Base-by-base conservation (phyloP, 129 eudicot species). In the Calendula officinalis region DNA sequence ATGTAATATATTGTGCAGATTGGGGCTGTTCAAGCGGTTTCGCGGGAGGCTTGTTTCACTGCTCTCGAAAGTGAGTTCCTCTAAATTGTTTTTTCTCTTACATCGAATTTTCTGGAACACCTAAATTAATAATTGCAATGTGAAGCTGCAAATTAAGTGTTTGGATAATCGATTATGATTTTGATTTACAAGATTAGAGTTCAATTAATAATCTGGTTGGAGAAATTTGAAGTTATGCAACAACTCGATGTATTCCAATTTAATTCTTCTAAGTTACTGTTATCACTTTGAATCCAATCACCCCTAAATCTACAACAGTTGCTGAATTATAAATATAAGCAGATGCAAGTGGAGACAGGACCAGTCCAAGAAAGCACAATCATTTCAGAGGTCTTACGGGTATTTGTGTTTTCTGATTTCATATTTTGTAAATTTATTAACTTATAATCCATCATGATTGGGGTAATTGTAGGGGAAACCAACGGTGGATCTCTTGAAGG, bases 21-120 rank as follows among this genome's bases (percentile, higher is more conserved):
- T 59, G 97, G 97, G 16, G 95, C 95, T 17, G 75, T 82, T 70
- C 95, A 86, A 73, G 95, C 97, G 32, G 91, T 86, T 14, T 77
- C 97, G 1, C 84, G 97, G 0, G 97, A 86, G 64, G 95, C 95
- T 10, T 90, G 77, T 70, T 77, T 90, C 34, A 77, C 83, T 7
- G 91, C 91, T 14, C 69, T 80, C 39, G 95, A 90, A 69, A 81
- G 97, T 89, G 54, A 46, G 53, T 45, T 46, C 6, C 44, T 3
- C 17, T 22, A 3, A 27, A 36, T 33, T 42, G 40, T 5, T 4
- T 43, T 17, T 4, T 17, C 27, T n/a, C n/a, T n/a, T n/a, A n/a
- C n/a, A n/a, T 22, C 30, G 30, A 22, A 22, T 22, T 22, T 22
- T 22, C 2, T 22, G 30, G 2, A 22, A 22, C 2, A 22, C 30